Base-by-base conservation (phyloP, 1,284 basidiomycete species). In the Ceratobasidium sp. region DNA sequence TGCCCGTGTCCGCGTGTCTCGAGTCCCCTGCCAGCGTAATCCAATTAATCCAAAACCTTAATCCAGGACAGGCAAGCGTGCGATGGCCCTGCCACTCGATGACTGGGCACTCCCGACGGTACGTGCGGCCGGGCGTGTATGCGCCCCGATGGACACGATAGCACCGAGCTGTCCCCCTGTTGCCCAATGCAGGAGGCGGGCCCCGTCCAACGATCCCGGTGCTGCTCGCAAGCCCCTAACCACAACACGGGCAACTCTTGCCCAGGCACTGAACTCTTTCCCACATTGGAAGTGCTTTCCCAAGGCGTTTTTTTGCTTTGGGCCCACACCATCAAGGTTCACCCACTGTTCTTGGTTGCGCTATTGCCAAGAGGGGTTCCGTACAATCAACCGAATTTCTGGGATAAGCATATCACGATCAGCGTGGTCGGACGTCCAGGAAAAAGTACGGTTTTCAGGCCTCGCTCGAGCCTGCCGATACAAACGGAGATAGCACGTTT, bases 1-100 rank as follows among this genome's bases (percentile, higher is more conserved):
- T 13, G 24, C 29, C 53, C 53, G 49, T 5, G 13, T n/a, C n/a
- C 51, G 51, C 29, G 51, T 53, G 29, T 27, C 22, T n/a, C 9
- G 51, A 53, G 51, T 53, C 51, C 51, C 51, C 51, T 53, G 51
- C 51, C 51, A 53, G 51, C 16, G 19, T 31, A 31, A 31, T 56
- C 27, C 53, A 56, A 56, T 56, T 56, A 56, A 56, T 13, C 53
- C 53, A 56, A 31, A 31, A 53, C 53, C 27, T 56, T 56, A 31
- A 5, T 22, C 53, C 53, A 8, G 9, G 53, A 31, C 29, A 13
- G 53, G 53, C 22, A 31, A 31, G 29, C 27, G 53, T 27, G 22
- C 53, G 53, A 56, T 56, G 24, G 9, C 27, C 53, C 34, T 34
- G 34, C 34, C 34, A 34, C 34, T 3, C 34, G 34, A 31, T 56